Conservation (phyloP, 2,329 filamentous ascomycete genomes). For the Coniella lustricola region DNA sequence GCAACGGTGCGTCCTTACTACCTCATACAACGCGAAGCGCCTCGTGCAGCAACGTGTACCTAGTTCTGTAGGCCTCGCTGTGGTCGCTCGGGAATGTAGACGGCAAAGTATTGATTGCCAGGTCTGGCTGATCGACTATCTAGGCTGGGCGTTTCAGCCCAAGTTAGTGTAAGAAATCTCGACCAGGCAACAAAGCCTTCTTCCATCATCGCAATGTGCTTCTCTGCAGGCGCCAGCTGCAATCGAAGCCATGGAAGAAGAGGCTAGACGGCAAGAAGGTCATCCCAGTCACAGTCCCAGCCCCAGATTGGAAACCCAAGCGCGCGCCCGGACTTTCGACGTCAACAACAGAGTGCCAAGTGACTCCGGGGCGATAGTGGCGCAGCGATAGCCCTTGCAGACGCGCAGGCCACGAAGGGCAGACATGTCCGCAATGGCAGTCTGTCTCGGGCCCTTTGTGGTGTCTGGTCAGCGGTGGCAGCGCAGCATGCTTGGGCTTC, state of each 20-base stretch:
- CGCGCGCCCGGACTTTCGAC: not conserved
- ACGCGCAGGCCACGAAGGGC: not conserved
- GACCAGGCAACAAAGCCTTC: not conserved
- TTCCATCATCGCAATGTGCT: not conserved
- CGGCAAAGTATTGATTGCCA: not conserved
- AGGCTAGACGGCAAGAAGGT: not conserved
- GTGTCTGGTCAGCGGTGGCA: too few relatives aligned
- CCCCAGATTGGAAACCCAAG: not conserved
- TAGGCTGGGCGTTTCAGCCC: slow-evolving; percentile 7
- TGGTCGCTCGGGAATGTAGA: not conserved
- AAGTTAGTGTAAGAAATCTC: not conserved
- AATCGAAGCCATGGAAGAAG: not conserved
- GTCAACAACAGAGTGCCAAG: not conserved
- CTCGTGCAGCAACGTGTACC: not conserved
- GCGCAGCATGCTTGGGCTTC: too few relatives aligned
- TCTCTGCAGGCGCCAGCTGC: not conserved
- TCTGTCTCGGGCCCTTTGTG: too few relatives aligned
- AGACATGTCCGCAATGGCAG: too few relatives aligned
- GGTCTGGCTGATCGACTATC: not conserved
- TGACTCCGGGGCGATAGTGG: not conserved
- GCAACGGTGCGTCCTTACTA: too few relatives aligned
- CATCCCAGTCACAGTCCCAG: too few relatives aligned
- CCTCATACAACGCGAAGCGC: too few relatives aligned
- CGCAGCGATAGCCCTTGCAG: not conserved
- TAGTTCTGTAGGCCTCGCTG: not conserved